Base-by-base conservation (phyloP, 768 basidiomycete species). In the Boletus pseudo-olivaceus region DNA sequence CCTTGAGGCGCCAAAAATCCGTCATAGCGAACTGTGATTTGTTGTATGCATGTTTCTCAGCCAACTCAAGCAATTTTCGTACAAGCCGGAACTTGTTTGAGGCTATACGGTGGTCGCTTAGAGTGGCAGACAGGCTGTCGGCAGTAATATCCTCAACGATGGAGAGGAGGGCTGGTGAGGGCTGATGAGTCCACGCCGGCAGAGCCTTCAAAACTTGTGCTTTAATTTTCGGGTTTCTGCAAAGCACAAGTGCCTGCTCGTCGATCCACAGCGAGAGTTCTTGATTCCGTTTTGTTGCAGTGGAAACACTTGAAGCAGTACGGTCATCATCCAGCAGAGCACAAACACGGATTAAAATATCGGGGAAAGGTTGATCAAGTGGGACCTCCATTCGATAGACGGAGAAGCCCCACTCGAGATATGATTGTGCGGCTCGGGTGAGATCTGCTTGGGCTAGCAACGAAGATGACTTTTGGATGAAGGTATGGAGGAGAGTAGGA, bases 1-100 rank as follows among this genome's bases (percentile, higher is more conserved):
- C 82, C 65, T 92, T 93, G 64, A 96, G 72, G 37, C 83, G 80
- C 93, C 93, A 97, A 67, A 95, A 93, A 58, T 87, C 84, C 9
- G 74, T 74, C 49, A 73, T 72, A 0, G 81, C 73, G 51, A 89
- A 90, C 29, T 75, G 73, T 7, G 68, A 66, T 50, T 72, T 68
- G 14, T 73, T 67, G 44, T 80, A 76, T 10, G 71, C 64, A 5
- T 70, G 65, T 14, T 67, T 64, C 7, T 69, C 61, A 3, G 81
- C 74, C 54, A 79, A 71, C 20, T 82, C 78, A 3, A 75, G 75
- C n/a, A 93, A 70, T 46, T 80, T 80, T 30, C 84, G 81, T 26
- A 87, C 88, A 20, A 91, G 67, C 15, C 87, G 79, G 66, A 93
- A 93, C 66, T 90, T 93, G 67, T 85, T 88, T 3, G 85, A 82